Base-by-base conservation (phyloP, 2,329 filamentous ascomycete genomes). In the Fusarium luffae region DNA sequence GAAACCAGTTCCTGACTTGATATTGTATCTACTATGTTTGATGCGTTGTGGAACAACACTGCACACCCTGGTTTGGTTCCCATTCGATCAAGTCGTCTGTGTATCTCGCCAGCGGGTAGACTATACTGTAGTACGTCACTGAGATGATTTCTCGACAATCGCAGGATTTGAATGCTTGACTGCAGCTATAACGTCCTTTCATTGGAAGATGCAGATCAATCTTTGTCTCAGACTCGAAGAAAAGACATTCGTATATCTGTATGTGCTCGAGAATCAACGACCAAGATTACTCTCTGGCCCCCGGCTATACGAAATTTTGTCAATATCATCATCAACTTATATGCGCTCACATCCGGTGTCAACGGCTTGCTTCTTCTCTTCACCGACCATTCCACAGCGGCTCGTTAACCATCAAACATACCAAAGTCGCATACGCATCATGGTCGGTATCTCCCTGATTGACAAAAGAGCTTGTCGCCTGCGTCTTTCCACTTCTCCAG, bases 401-500 rank as follows among this genome's bases (percentile, higher is more conserved):
- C 32, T 27, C n/a, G 6, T 40, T 18, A 42, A 19, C n/a, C 27
- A 23, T 48, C n/a, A 34, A n/a, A 47, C 13, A 40, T 19, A 50
- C 16, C 23, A 18, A 30, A n/a, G 23, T 28, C 18, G 23, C 21
- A 46, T 65, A 56, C 14, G 30, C n/a, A 46, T 65, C 59, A 64
- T 60, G 54, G 48, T 28, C 62, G 56, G 14, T 32, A 58, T 47
- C 59, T 71, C 16, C 48, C 57, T 47, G 73, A 60, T 25, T 63
- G 55, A 34, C 62, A 61, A 52, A 75, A 74, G 27, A 73, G 58
- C 37, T 48, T 74, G 23, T 75, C 73, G 12, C 73, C 73, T 23
- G 73, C 73, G 41, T 69, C 54, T 43, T 54, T 73, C 73, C 73
- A 75, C 40, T 59, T 54, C 41, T 73, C 66, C n/a, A 70, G 65